Evolutionary conservation across 305 asterid species (phyloP), one percentile per base, ranked within the genome.

Genomic region (Rubia balearica): DNA sequence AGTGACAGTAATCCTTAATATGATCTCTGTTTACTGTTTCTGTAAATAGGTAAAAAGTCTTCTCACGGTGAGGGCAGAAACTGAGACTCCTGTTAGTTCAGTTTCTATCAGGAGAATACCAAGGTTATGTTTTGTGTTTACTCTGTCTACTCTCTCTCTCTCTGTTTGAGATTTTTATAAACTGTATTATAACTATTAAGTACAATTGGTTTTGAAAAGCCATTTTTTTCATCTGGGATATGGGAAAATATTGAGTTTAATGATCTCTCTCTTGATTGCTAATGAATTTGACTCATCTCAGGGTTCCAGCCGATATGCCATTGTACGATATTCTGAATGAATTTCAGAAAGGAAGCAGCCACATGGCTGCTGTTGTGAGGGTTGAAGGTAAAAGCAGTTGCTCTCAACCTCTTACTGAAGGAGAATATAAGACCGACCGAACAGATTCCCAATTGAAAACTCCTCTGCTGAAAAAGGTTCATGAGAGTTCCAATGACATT

Each of bases 331-430:
- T 95, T 73, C 95, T 95, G 65, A 91, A 95, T 9, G 96, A 95
- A 88, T 95, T 95, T 81, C 99, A 91, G 79, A 95, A 95, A 76
- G 98, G 99, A 46, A 77, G 89, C 83, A 95, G 99, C 82, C 99
- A 95, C 85, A 89, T 95, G 98, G 98, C 99, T 76, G 98, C 98
- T 77, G 99, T 95, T 46, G 97, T 88, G 80, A 89, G 87, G 84
- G 90, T 90, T 76, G 79, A 79, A 72, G 85, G 81, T 79, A 89
- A 74, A 83, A 80, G 76, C 77, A 82, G 77, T 77, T 82, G 74
- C 68, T 63, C 67, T 55, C 68, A 46, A 43, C 60, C 75, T 71
- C 71, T 74, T 12, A 69, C 55, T 36, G 89, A 83, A 40, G 75
- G 61, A 60, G 83, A 76, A 36, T 71, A 67, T 61, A 67, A 64